A percentile compares a stretch with the other conserved stretches of the same genome.
Evolutionary conservation across 306 rosid genomes (phyloP).

Genomic region (Casuarina glauca): DNA sequence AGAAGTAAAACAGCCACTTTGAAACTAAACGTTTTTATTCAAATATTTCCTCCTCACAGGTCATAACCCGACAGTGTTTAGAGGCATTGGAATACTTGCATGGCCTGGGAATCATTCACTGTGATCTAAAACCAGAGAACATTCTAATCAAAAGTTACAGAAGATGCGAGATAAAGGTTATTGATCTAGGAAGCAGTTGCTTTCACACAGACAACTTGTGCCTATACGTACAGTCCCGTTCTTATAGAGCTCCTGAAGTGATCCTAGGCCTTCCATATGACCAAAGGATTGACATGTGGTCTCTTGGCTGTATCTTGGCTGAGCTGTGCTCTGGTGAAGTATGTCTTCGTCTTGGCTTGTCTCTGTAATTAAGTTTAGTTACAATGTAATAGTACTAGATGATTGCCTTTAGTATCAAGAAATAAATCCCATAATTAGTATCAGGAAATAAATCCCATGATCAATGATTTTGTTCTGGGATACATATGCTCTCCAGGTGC

Average conservation of each 20-base stretch:
- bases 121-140: slow-evolving; percentile 97
- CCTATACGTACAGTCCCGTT: slow-evolving; percentile 93
- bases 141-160: slow-evolving; percentile 82
- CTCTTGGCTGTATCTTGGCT: slow-evolving; percentile 95
- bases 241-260: slow-evolving; percentile 99
- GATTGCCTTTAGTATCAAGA: background rate
- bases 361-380: slow-evolving; percentile 1
- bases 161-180: slow-evolving; percentile 87
- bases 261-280: slow-evolving; percentile 92
- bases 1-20: slow-evolving; percentile 14
- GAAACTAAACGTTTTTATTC: slow-evolving; percentile 25
- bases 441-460: background rate
- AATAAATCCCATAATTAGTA: background rate
- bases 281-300: slow-evolving; percentile 94
- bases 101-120: slow-evolving; percentile 82
- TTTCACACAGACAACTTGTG: slow-evolving; percentile 80
- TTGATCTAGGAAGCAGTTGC: slow-evolving; percentile 99
- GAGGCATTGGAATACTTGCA: slow-evolving; percentile 94
- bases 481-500: slow-evolving; percentile 55
- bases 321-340: slow-evolving; percentile 97
- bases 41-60: slow-evolving; percentile 42
- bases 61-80: slow-evolving; percentile 82
- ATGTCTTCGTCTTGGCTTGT: slow-evolving; percentile 34
- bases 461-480: slow-evolving; percentile 4
- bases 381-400: background rate